Base-by-base conservation (phyloP, 75 land plant species). In the Cupressus sempervirens region DNA sequence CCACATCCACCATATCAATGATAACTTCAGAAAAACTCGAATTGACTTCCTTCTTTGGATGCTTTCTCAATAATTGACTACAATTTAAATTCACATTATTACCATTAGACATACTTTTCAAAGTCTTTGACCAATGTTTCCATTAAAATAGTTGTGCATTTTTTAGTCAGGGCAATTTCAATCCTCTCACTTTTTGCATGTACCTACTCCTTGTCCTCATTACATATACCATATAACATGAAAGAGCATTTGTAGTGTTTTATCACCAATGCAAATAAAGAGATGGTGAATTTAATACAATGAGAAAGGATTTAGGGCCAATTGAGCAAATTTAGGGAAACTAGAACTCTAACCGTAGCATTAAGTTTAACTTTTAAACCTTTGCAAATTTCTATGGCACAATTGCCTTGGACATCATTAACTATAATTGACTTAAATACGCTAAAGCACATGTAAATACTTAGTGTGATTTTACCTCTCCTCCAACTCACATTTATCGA, bases 1-100 rank as follows among this genome's bases (percentile, higher is more conserved):
- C n/a, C 35, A 86, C 88, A 23, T 84, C 85, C 20, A 46, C 86
- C 75, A 72, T 30, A 12, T 40, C 74, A 35, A 87, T 84, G 36
- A 83, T 81, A 3, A 35, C 46, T 3, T 82, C 82, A 38, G 26
- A 0, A 41, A 87, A 87, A 26, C 38, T 50, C 8, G 23, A 75
- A 75, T 7, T 20, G 7, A 4, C 4, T 18, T 0, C 38, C 20
- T 36, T 74, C 40, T 14, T 35, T 5, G 7, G 23, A 36, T 23
- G 41, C 41, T 75, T 75, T 23, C 36, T 75, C 77, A 35, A 1
- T 41, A 7, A 20, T 4, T 16, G 23, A 29, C 7, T 35, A 7
- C 16, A 5, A 35, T 75, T 36, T 7, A 75, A 41, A 75, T 75
- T 36, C 77, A 35, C 23, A 75, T 75, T 36, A 58, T 58, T 20